These are phyloP conservation scores for Raphanus hybrid DNA, from an alignment of 441 rosid species.

Conservation along the genomic window DNA sequence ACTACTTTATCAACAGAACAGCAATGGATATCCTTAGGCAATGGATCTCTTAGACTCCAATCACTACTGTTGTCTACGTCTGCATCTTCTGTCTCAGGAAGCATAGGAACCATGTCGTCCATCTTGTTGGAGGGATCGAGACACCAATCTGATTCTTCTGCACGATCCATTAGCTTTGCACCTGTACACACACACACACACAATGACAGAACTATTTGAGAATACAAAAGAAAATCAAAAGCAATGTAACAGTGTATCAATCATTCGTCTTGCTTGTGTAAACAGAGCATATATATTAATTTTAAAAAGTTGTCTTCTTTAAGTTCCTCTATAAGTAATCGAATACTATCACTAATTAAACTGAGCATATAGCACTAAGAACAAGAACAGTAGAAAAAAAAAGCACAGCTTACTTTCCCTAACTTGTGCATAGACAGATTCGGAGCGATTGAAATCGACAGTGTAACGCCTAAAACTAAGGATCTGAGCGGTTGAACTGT, in stretches of 20 bases:
- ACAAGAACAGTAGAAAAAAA: not conserved
- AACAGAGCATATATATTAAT: not conserved
- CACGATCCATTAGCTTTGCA: slow-evolving; percentile 22
- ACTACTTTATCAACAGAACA: slow-evolving; percentile 17
- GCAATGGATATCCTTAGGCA: slow-evolving; percentile 10
- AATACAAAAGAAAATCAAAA: not conserved
- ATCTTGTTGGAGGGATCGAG: slow-evolving; percentile 12
- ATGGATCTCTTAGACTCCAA: slow-evolving; percentile 24
- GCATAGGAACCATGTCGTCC: slow-evolving; percentile 17
- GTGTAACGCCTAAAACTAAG: slow-evolving; percentile 41
- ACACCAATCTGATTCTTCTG: slow-evolving; percentile 34
- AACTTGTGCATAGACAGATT: slow-evolving; percentile 26
- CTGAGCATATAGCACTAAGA: not conserved
- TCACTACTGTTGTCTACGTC: not conserved
- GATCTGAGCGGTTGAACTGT: slow-evolving; percentile 33
- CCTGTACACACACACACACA: slow-evolving; percentile 24
- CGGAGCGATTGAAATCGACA: slow-evolving; percentile 24
- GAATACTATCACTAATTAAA: not conserved
- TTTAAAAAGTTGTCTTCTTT: not conserved
- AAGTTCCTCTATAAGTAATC: not conserved
- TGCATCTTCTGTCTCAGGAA: slow-evolving; percentile 5
- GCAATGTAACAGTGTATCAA: not conserved
- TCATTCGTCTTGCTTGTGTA: not conserved
- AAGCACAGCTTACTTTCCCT: slow-evolving; percentile 22
- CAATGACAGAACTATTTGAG: not conserved